Evolutionary conservation across 108 stramenopile genomes (phyloP), one percentile per base, ranked within the genome.

Genomic region (Cyclotella baltica): DNA sequence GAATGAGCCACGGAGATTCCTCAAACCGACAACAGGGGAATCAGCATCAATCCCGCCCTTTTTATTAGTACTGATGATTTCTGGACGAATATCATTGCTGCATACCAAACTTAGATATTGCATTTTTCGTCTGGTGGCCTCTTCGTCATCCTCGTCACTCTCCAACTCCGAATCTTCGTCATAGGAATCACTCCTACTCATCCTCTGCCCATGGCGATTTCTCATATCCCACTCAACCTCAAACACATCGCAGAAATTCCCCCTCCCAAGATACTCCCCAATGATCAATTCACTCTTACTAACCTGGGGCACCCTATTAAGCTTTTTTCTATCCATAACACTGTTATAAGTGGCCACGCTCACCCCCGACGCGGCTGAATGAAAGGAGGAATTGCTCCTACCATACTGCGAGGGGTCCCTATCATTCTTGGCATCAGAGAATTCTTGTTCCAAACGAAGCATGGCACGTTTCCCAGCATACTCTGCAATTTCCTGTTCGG

Each of bases 161-260:
- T 23, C 56, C 1, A 57, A 18, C 19, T n/a, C 50, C 20, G 34
- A 10, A 18, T 56, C 55, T 19, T 3, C 31, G 69, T 56, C 55
- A 3, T 38, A 36, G 1, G 30, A 29, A 62, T 29, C n/a, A 1
- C 33, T 34, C 15, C 37, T 29, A 22, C 0, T 67, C 29, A 35
- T 22, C 28, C 43, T 4, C 0, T 43, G 28, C 8, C 52, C 47
- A 34, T 30, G 15, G 4, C 3, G 20, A 8, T 27, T 47, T 40
- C 43, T 48, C 62, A 64, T 25, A 0, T 55, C 50, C 77, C 77
- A 78, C 30, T 50, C 70, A 22, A 78, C 77, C 40, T 78, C 77
- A 62, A 78, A 78, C 8, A 78, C 77, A 58, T 78, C 77, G 55
- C 77, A 78, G 33, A 78, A 78, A 47, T 78, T 78, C 5, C 77